These are phyloP conservation scores for Fusarium buxicola DNA, from an alignment of 2,329 filamentous ascomycete genomes.

Conservation along the genomic window DNA sequence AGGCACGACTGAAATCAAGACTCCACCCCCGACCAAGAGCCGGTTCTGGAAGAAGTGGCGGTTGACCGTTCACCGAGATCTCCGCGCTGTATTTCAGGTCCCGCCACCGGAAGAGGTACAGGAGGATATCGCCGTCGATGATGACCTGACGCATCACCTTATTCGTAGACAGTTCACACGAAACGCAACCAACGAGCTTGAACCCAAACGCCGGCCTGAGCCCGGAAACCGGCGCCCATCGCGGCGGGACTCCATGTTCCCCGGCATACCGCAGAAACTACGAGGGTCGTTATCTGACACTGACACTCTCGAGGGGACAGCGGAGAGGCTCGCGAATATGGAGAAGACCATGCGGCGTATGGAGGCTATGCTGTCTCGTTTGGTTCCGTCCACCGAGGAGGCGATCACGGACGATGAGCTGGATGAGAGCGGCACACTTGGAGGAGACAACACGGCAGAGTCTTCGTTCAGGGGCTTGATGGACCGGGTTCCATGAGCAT, in stretches of 20 bases:
- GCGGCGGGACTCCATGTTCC: constrained; percentile 69
- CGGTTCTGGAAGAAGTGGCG: constrained; percentile 76
- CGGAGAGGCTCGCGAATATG: constrained; percentile 59
- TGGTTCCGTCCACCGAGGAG: constrained; percentile 50
- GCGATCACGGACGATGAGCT: constrained; percentile 44
- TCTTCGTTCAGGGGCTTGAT: constrained; percentile 44
- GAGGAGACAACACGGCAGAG: constrained; percentile 46
- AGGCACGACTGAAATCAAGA: constrained; percentile 31
- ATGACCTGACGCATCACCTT: constrained; percentile 68
- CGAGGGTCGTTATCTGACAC: constrained; percentile 61
- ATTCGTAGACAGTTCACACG: constrained; percentile 68
- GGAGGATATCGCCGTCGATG: constrained; percentile 68
- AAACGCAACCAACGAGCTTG: constrained; percentile 55
- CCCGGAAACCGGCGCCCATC: constrained; percentile 50
- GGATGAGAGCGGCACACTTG: constrained; percentile 47
- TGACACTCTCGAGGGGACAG: constrained; percentile 59
- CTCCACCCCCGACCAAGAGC: constrained; percentile 46
- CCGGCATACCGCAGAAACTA: constrained; percentile 61
- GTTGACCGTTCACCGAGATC: constrained; percentile 77
- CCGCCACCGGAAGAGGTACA: constrained; percentile 72
- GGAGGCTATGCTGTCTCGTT: constrained; percentile 58
- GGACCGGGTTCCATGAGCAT: constrained; percentile 18
- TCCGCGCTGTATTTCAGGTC: constrained; percentile 78
- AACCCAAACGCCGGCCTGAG: constrained; percentile 38
- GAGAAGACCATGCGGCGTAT: constrained; percentile 63